These are phyloP conservation scores for Neltuma alba DNA, from an alignment of 306 rosid genomes.

Conservation along the genomic window DNA sequence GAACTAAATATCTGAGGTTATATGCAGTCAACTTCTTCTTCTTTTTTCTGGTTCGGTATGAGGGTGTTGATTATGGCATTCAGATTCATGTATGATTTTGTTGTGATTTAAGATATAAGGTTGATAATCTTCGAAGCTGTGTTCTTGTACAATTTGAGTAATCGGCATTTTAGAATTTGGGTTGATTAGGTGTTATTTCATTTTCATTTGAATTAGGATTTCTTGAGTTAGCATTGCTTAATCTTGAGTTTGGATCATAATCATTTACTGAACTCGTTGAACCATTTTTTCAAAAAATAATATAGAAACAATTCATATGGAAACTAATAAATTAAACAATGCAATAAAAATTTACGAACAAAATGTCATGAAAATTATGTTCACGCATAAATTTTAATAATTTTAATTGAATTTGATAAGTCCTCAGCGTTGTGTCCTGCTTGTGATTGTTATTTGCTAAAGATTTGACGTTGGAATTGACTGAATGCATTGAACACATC, in stretches of 20 bases:
- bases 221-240: not conserved
- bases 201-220: not conserved
- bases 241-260: not conserved
- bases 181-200: not conserved
- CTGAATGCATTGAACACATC: not conserved
- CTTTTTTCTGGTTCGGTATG: not conserved
- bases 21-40: constrained; percentile 2
- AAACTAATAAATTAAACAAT: not conserved
- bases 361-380: not conserved
- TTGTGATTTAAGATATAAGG: not conserved
- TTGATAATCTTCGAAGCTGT: too few species aligned
- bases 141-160: not conserved
- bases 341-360: not conserved
- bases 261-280: not conserved
- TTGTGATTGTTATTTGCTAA: constrained; percentile 27
- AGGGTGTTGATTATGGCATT: not conserved
- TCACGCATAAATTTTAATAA: not conserved
- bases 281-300: not conserved
- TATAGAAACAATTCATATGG: not conserved
- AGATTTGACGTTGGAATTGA: constrained; percentile 28
- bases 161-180: not conserved
- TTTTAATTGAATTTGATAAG: not conserved
- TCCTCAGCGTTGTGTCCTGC: not conserved
- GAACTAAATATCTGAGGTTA: constrained; percentile 19
- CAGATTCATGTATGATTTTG: not conserved